A percentile compares a stretch with the other conserved stretches of the same genome.
Evolutionary conservation across 371 early-diverging fungal species (phyloP).

Genomic region (Funneliformis caledonium): DNA sequence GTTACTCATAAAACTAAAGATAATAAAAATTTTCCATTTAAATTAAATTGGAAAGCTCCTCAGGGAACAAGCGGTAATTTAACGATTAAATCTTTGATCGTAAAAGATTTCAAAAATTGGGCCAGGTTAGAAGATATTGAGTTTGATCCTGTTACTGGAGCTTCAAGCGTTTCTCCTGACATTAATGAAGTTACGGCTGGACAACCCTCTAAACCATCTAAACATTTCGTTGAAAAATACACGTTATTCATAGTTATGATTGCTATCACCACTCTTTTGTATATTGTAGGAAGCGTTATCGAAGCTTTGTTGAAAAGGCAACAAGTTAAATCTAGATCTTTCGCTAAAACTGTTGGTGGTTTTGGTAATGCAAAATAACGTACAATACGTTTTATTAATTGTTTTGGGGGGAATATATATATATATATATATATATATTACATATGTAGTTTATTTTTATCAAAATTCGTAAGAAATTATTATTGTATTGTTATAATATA

Average conservation of each 20-base stretch:
- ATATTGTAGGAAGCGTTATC: conserved; percentile 8
- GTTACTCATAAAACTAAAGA: background rate
- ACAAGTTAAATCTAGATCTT: conserved; percentile 20
- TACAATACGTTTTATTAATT: too few relatives aligned
- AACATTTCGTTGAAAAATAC: conserved; percentile 2
- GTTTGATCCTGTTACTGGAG: background rate
- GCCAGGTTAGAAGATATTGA: background rate
- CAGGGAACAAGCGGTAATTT: background rate
- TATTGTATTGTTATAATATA: too few relatives aligned
- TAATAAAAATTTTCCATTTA: background rate
- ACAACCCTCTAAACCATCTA: background rate
- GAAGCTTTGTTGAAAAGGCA: conserved; percentile 33
- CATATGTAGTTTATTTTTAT: too few relatives aligned
- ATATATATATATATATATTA: too few relatives aligned
- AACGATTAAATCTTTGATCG: conserved; percentile 22
- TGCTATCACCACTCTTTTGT: conserved; percentile 16
- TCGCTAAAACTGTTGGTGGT: conserved; percentile 1
- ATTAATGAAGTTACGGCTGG: background rate
- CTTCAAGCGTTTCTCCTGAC: background rate
- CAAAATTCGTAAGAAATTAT: too few relatives aligned
- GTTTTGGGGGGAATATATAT: too few relatives aligned
- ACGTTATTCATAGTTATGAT: conserved; percentile 24
- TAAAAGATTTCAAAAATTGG: background rate
- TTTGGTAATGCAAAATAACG: background rate
- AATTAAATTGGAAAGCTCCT: background rate